Evolutionary conservation across 768 basidiomycete species (phyloP), one percentile per base, ranked within the genome.

Genomic region (Obba rivulosa): DNA sequence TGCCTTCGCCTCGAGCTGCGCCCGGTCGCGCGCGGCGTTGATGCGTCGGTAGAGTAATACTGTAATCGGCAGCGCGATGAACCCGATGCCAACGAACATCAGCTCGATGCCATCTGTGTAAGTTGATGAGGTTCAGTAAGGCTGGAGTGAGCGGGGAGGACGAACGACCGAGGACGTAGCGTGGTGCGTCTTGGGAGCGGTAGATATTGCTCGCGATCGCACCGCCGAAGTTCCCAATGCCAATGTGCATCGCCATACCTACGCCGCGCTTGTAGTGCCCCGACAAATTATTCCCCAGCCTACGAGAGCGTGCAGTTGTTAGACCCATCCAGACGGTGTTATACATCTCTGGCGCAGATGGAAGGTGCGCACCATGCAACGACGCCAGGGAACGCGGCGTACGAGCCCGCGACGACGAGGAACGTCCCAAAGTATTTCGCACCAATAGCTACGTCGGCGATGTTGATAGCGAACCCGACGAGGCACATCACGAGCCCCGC

Each of bases 341-440:
- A 13, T 31, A 31, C 28, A 31, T 7, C 13, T 31, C 28, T 7
- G 28, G 13, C 5, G 13, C 28, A 31, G 28, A 31, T 31, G 28
- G 28, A 13, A 22, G 4, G 21, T 9, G 36, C 50, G 3, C 17
- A 57, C 84, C 85, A 87, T 18, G 80, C 71, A 11, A 83, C 66
- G 1, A 81, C 60, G 9, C 79, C 82, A 11, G 86, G 82, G 53
- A 81, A 73, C 0, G 72, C 67, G 1, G 79, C 72, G 52, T 82
- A 86, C 35, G 72, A 71, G n/a, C 86, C 86, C 0, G 71, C 69
- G 7, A 86, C 82, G 21, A 75, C 73, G 47, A 87, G 76, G 70
- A 82, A 88, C 0, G 79, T 85, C 1, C 83, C 85, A 53, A 85
- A 82, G 61, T 87, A 87, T 63, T 87, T 86, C 22, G 69, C 78